phyloP scores from a whole-genome alignment of 345 rosid genomes.

The Syzygium grande region DNA sequence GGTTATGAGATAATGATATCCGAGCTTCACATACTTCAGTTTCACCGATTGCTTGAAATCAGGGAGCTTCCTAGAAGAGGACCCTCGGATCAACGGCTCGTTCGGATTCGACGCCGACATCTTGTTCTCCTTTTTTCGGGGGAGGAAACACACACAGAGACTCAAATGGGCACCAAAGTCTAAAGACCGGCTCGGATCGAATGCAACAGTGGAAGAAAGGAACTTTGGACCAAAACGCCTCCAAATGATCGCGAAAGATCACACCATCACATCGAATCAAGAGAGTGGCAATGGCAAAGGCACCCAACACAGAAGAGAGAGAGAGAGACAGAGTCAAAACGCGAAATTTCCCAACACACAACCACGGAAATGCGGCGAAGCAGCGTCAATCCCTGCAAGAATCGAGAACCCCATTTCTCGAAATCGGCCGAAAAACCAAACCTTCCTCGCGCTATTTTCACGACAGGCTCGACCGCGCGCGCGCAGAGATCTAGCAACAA shows the following conservation, averaged over 20 bases:
- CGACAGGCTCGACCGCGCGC: background rate
- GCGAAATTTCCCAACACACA: background rate
- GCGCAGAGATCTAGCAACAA: background rate
- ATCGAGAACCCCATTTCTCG: background rate
- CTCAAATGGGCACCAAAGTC: background rate
- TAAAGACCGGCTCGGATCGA: background rate
- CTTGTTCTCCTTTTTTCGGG: background rate
- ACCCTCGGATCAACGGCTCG: constrained; percentile 6
- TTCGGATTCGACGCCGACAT: constrained; percentile 9
- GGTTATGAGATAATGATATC: constrained; percentile 31
- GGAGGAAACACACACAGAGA: background rate
- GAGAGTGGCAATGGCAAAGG: background rate
- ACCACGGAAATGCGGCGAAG: background rate
- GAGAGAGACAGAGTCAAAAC: background rate
- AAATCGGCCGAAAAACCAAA: background rate
- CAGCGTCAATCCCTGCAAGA: background rate
- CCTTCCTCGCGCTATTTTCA: background rate
- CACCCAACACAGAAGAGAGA: background rate
- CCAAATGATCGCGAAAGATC: background rate
- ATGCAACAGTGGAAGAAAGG: background rate
- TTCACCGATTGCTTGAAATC: constrained; percentile 42
- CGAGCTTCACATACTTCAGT: constrained; percentile 39
- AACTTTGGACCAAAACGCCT: background rate
- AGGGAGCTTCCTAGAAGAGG: constrained; percentile 19
- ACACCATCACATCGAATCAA: background rate